phyloP scores from a whole-genome alignment of 1,284 basidiomycete species.

The Ceratobasidium sp. region DNA sequence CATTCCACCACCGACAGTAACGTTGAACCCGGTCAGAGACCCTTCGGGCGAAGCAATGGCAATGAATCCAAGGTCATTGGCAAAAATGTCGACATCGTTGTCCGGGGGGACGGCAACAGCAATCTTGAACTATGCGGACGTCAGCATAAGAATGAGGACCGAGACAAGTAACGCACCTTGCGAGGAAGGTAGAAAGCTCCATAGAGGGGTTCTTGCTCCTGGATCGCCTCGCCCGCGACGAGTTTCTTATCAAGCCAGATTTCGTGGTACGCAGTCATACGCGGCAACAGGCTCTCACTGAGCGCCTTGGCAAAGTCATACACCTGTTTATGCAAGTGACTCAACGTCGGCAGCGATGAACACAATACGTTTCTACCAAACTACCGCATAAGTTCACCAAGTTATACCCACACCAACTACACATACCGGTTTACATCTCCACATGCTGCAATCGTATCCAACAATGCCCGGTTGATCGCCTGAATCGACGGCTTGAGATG shows the following conservation, averaged over 20 bases:
- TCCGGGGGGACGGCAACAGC: slow-evolving; percentile 95
- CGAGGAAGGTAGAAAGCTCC: slow-evolving; percentile 97
- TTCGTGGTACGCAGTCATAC: slow-evolving; percentile 95
- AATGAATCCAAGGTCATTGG: slow-evolving; percentile 95
- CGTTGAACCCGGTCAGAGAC: slow-evolving; percentile 86
- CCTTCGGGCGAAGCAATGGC: slow-evolving; percentile 81
- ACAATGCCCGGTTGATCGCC: slow-evolving; percentile 88
- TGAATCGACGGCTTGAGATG: slow-evolving; percentile 97
- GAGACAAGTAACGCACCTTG: slow-evolving; percentile 61
- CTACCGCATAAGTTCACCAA: slow-evolving; percentile 40
- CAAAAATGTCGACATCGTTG: slow-evolving; percentile 96
- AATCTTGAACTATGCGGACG: slow-evolving; percentile 83
- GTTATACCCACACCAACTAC: not conserved
- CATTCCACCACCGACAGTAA: slow-evolving; percentile 94
- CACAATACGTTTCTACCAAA: slow-evolving; percentile 83
- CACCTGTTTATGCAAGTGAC: slow-evolving; percentile 83
- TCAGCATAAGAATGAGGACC: slow-evolving; percentile 4
- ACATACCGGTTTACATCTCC: slow-evolving; percentile 94
- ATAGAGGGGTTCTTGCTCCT: slow-evolving; percentile 96
- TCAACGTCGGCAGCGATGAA: slow-evolving; percentile 88
- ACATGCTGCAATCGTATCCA: slow-evolving; percentile 98
- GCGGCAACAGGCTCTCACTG: slow-evolving; percentile 87
- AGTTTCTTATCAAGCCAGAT: slow-evolving; percentile 99
- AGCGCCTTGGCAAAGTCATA: slow-evolving; percentile 87
- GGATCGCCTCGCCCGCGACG: slow-evolving; percentile 87